Evolutionary conservation across 768 basidiomycete genomes (phyloP), one percentile per base, ranked within the genome.

Genomic region (Hebeloma cylindrosporum): DNA sequence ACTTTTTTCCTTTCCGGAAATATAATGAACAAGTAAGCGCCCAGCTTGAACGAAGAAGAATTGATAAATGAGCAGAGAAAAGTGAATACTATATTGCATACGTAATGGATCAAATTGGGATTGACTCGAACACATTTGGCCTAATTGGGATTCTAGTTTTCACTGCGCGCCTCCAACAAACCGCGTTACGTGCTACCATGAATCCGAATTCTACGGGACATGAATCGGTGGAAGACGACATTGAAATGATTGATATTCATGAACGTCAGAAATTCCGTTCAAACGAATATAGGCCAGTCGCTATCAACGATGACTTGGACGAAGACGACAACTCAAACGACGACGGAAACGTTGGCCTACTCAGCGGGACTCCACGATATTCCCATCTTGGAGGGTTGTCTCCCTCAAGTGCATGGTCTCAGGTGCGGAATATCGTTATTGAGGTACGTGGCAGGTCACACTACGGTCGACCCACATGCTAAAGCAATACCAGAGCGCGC

Each of bases 401-500:
- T 7, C 43, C 43, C 3, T 43, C 49, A 14, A 55, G 52, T 25
- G 43, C 72, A 10, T 86, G 85, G 84, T 58, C 66, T 1, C 82
- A 82, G 56, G 69, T 80, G 7, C 71, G 71, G 52, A 62, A 73
- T 27, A 86, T 90, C 39, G 81, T 88, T 29, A 60, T 85, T 17
- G 87, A 91, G 77, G 88, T 88, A 57, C 32, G 73, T 67, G 30
- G 26, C 51, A 37, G 4, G 27, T 9, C 18, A 26, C 17, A 25
- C n/a, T 10, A 30, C 20, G 16, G 10, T 13, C 27, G 7, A 34
- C 20, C 28, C 7, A 36, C 13, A 32, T 14, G 30, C 43, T 23
- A 21, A 39, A 31, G 25, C 7, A 13, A 29, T 38, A 28, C 8
- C 35, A 97, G 95, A 86, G 87, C 28, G 82, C 88, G 2, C 94